phyloP scores from a whole-genome alignment of 2,329 filamentous ascomycete genomes.

The Aspergillus uvarum region DNA sequence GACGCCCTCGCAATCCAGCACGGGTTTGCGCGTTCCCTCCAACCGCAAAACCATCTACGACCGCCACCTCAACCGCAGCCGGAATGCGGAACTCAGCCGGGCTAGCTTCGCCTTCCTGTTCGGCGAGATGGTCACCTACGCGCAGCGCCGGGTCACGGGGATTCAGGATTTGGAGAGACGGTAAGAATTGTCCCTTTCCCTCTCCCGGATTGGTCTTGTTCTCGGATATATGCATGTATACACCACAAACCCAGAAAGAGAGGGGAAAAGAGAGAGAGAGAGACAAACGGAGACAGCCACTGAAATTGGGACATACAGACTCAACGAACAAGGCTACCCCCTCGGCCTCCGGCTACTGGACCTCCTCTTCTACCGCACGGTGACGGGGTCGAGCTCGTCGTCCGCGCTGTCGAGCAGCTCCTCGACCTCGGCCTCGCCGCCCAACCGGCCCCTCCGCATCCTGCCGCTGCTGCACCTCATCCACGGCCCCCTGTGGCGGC shows the following conservation, averaged over 20 bases:
- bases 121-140: conserved; percentile 93
- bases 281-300: neutral
- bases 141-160: conserved; percentile 83
- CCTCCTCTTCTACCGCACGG: conserved; percentile 83
- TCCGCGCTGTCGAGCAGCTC: conserved; percentile 72
- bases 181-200: conserved; percentile 49
- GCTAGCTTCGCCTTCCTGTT: conserved; percentile 96
- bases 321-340: conserved; percentile 89
- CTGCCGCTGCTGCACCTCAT: conserved; percentile 93
- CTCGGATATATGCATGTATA: no score
- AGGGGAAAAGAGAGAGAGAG: neutral
- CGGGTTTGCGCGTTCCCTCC: conserved; percentile 77
- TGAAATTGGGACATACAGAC: conserved; percentile 48
- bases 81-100: conserved; percentile 85
- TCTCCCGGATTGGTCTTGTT: no score
- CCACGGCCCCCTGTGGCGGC: conserved; percentile 85
- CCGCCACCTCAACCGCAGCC: conserved; percentile 84
- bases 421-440: conserved; percentile 63
- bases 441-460: conserved; percentile 80
- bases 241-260: neutral
- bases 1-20: conserved; percentile 46
- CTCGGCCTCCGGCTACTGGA: conserved; percentile 93
- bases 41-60: conserved; percentile 98
- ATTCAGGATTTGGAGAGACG: conserved; percentile 92
- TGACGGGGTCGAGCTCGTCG: conserved; percentile 77